Evolutionary conservation across 192 early-diverging fungal species (phyloP).

Genomic region (Physocladia obscura): DNA sequence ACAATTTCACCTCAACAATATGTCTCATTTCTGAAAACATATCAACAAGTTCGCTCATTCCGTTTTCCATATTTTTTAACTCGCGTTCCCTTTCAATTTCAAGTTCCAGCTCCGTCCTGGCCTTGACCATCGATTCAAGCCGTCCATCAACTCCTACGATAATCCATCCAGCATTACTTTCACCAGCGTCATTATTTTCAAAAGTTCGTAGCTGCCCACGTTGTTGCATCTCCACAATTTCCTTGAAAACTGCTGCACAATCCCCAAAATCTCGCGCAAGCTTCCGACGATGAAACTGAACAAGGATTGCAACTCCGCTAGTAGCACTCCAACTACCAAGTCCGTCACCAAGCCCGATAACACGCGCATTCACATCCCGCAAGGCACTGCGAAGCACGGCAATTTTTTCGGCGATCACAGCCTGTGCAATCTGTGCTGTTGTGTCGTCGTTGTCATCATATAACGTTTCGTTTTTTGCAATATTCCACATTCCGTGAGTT

Average conservation of each 20-base stretch:
- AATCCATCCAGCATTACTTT: background rate
- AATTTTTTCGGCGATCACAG: conserved; percentile 7
- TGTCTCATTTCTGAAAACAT: conserved; percentile 12
- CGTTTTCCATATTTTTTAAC: conserved; percentile 3
- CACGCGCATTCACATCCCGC: background rate
- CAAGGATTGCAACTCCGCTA: background rate
- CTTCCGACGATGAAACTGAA: background rate
- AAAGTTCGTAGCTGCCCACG: background rate
- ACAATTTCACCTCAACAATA: background rate
- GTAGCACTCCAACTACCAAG: background rate
- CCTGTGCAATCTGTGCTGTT: too few species aligned
- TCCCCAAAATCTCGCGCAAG: background rate
- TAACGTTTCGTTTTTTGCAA: background rate
- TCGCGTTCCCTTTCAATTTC: background rate
- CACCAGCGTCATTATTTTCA: background rate
- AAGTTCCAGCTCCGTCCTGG: background rate
- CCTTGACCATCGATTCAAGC: background rate
- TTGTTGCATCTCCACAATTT: background rate
- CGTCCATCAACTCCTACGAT: background rate
- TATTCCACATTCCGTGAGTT: conserved; percentile 9
- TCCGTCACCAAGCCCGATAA: background rate
- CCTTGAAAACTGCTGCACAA: background rate
- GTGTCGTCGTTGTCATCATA: too few species aligned
- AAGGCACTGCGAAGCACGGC: background rate
- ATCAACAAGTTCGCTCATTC: conserved; percentile 13